Base-by-base conservation (phyloP, 1,284 basidiomycete species). In the Termitomyces sp. region DNA sequence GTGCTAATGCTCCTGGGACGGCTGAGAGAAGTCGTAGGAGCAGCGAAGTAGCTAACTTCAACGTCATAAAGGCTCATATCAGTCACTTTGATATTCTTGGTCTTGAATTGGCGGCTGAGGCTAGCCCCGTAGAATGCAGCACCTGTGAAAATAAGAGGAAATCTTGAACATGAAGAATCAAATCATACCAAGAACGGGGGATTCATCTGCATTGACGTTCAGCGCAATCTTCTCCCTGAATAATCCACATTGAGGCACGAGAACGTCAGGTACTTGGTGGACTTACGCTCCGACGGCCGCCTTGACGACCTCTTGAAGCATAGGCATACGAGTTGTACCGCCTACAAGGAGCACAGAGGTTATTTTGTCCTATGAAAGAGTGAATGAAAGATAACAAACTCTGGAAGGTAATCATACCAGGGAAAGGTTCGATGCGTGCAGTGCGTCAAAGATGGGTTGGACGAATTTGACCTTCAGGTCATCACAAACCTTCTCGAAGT, bases 181-280 rank as follows among this genome's bases (percentile, higher is more conserved):
- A 13, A 30, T 15, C 59, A 43, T 67, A 73, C 92, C 94, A 51
- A 99, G 83, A 13, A 98, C 96, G 10, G 91, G 90, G 0, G 94
- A 93, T 76, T 99, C 96, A 68, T 99, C 97, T 0, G 96, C 90
- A 67, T 99, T 99, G 53, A 99, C 92, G 64, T 98, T 98, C 65
- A 90, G 80, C 6, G 94, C 92, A 60, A 97, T 89, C 68, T 90
- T 90, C 54, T 84, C 81, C 45, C 84, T 88, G 59, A 2, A 56
- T 31, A 4, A 8, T 9, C 43, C 31, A 60, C 38, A 19, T 58
- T 63, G 24, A 64, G 54, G 24, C 28, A 13, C 24, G 36, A 1
- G 57, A 54, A 44, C 28, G 8, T 13, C 5, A 2, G 3, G 40
- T 31, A 40, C 44, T 36, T 21, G 24, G 15, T 8, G 13, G 3